Evolutionary conservation across 805 yeast genomes (phyloP).

Genomic region (Yueomyces sinensis): DNA sequence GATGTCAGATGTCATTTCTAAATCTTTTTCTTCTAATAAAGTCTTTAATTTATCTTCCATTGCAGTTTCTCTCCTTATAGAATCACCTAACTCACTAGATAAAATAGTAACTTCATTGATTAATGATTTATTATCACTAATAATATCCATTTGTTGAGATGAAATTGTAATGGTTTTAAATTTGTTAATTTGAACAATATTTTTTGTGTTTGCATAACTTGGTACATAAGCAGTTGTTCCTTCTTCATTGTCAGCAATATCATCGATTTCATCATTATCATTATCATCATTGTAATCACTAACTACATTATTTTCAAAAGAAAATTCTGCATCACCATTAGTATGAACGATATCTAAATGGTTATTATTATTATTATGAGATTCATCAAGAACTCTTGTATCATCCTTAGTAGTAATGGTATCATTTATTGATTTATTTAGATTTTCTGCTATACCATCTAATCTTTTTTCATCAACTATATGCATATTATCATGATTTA

Average conservation of each 20-base stretch:
- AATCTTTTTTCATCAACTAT: too few relatives aligned
- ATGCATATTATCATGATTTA: too few relatives aligned
- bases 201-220: constrained; percentile 3
- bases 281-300: not conserved
- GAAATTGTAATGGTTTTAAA: constrained; percentile 29
- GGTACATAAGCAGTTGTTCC: constrained; percentile 8
- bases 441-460: too few relatives aligned
- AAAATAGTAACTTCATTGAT: constrained; percentile 54
- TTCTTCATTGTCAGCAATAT: constrained; percentile 2
- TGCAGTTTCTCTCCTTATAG: constrained; percentile 55
- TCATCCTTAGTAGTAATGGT: too few relatives aligned
- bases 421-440: too few relatives aligned
- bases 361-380: too few relatives aligned
- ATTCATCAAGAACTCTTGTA: too few relatives aligned
- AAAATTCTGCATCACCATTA: too few relatives aligned
- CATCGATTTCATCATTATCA: constrained; percentile 1
- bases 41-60: constrained; percentile 33
- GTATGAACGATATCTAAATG: too few relatives aligned
- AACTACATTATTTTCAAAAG: too few relatives aligned
- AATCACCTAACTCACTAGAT: constrained; percentile 58
- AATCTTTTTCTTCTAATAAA: not conserved
- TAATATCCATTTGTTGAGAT: constrained; percentile 47
- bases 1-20: not conserved
- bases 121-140: constrained; percentile 45
- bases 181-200: constrained; percentile 1